Conservation (phyloP, 176 grass and related monocot genomes). For the sorghum (Sorghum bicolor) region DNA sequence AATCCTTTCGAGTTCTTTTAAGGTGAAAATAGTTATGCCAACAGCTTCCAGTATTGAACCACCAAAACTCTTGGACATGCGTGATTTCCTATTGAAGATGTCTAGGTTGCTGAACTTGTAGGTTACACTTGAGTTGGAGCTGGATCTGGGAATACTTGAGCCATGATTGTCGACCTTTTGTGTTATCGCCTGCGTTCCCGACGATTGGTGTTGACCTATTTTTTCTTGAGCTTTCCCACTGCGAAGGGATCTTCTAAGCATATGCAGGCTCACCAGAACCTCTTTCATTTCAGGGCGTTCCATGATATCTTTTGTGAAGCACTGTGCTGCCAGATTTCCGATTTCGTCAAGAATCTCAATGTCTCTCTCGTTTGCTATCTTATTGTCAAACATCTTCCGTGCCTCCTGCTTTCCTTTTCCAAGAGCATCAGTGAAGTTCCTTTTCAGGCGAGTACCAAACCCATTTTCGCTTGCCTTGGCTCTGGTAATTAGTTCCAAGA, state of each 20-base stretch:
- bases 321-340: not conserved
- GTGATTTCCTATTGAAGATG: not conserved
- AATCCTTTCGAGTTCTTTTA: too few species aligned
- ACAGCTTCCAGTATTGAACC: not conserved
- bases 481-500: slow-evolving; percentile 6
- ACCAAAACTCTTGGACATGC: not conserved
- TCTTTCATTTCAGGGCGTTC: not conserved
- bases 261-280: not conserved
- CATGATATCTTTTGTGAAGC: not conserved
- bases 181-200: not conserved
- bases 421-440: not conserved
- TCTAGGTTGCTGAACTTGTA: not conserved
- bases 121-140: not conserved
- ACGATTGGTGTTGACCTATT: not conserved
- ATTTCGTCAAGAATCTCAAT: not conserved
- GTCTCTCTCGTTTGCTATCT: not conserved
- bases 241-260: not conserved
- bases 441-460: not conserved
- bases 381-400: not conserved
- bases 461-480: not conserved
- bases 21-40: not conserved
- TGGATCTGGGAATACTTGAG: not conserved
- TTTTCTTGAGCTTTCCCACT: not conserved
- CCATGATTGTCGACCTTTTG: not conserved
- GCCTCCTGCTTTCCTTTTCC: not conserved